Base-by-base conservation (phyloP, 2,329 filamentous ascomycete genomes). In the Colletotrichum lentis region DNA sequence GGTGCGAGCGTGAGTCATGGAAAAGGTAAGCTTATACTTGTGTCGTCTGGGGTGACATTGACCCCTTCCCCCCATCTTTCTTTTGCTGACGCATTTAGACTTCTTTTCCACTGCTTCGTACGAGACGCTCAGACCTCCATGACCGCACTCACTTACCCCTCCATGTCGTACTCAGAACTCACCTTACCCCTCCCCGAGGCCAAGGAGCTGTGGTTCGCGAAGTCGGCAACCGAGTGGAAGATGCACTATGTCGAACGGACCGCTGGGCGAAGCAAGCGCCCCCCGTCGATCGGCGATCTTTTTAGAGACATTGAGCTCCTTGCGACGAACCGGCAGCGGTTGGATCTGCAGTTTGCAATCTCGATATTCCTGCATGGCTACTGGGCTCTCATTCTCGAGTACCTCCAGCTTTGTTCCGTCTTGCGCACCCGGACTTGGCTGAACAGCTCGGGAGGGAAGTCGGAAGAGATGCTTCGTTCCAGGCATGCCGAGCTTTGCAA, bases 161-260 rank as follows among this genome's bases (percentile, higher is more conserved):
- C 88, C 22, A 86, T 92, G 71, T 90, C 90, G 0, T 93, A 91
- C 72, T 84, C 88, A 0, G 91, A 93, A 72, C 78, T 93, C 56
- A 86, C 86, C 4, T 78, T 92, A 3, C 89, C 90, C 1, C 76
- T 93, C 0, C 90, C 91, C 0, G 86, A 85, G 68, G 80, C 86
- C 0, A 82, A 84, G 62, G 82, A 85, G 14, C 76, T 93, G 2
- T 94, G 91, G 91, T 83, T 86, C 55, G 90, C 91, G 1, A 83
- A 84, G 37, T 84, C 84, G 0, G 88, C 90, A 2, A 74, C 80
- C 20, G 85, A 88, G 69, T 93, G 91, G 90, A 91, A 90, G 74
- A 75, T 79, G 8, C 79, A 84, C 1, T 91, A 87, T 70, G 77
- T 91, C 3, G 74, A 80, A 73, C 69, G 78, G 27, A 73, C 78